phyloP scores from a whole-genome alignment of 305 asterid species.

The Rubia peregrina region DNA sequence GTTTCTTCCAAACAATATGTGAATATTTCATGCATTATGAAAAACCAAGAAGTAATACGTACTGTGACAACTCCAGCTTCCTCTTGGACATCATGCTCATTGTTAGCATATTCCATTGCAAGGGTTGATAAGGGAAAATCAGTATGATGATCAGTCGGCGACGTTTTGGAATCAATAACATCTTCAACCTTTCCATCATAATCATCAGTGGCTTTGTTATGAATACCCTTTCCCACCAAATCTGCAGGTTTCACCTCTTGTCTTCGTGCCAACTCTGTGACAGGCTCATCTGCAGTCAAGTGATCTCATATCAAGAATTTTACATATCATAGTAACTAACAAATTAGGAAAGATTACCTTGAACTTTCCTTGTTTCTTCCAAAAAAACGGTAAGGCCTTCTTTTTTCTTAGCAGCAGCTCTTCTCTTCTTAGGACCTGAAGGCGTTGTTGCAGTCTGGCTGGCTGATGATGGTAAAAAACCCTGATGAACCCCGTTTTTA shows the following conservation, averaged over 20 bases:
- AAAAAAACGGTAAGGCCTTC: background rate
- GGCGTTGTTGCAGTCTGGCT: background rate
- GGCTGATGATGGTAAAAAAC: background rate
- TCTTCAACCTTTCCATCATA: background rate
- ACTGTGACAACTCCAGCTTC: too few relatives aligned
- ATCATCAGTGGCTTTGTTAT: too few relatives aligned
- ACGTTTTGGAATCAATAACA: too few relatives aligned
- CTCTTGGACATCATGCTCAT: too few relatives aligned
- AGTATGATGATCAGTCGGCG: too few relatives aligned
- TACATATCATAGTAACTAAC: too few relatives aligned
- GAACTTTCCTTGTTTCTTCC: background rate
- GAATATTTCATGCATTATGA: too few relatives aligned
- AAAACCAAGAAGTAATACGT: too few relatives aligned
- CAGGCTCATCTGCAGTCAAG: background rate
- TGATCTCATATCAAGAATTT: background rate
- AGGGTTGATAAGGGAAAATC: too few relatives aligned
- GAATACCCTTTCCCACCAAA: background rate
- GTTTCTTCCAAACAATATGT: too few relatives aligned
- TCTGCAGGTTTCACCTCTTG: background rate
- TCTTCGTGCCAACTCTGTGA: background rate
- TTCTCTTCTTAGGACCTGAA: constrained; percentile 13
- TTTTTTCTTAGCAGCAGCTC: constrained; percentile 6
- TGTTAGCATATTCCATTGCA: too few relatives aligned
- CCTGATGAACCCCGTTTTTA: background rate
- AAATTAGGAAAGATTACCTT: background rate